phyloP scores from a whole-genome alignment of 129 eudicot species.

The Smallanthus sonchifolius region DNA sequence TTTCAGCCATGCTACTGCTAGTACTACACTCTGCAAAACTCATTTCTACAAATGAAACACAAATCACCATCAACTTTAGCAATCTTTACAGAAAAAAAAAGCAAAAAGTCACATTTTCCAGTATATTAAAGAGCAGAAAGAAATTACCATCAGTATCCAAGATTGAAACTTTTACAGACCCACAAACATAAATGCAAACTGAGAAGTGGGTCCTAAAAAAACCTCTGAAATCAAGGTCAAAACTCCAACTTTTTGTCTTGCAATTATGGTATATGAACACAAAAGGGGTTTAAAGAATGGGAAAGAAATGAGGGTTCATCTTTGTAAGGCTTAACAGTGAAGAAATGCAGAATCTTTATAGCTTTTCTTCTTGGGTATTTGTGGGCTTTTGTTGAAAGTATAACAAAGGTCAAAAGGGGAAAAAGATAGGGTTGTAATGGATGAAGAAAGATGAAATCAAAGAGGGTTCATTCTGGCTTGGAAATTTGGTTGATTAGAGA shows the following conservation, averaged over 20 bases:
- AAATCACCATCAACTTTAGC: constrained; percentile 14
- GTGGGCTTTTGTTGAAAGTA: constrained; percentile 17
- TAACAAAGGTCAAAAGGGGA: constrained; percentile 26
- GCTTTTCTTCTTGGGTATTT: constrained; percentile 22
- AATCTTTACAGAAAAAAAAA: not conserved
- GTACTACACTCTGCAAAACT: constrained; percentile 54
- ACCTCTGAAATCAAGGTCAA: constrained; percentile 24
- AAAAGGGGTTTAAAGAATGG: constrained; percentile 12
- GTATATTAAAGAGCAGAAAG: not conserved
- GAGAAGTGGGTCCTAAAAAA: constrained; percentile 40
- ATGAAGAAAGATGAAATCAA: constrained; percentile 9
- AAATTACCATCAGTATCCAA: constrained; percentile 32
- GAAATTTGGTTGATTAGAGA: constrained; percentile 2
- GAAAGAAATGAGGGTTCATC: constrained; percentile 16
- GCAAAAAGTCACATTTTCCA: not conserved
- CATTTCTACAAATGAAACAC: constrained; percentile 47
- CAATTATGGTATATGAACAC: constrained; percentile 21
- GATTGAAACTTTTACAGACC: constrained; percentile 23
- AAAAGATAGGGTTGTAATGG: not conserved
- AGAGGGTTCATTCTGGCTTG: constrained; percentile 10
- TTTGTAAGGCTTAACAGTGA: constrained; percentile 14
- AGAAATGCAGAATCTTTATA: constrained; percentile 23
- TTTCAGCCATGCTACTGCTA: constrained; percentile 39
- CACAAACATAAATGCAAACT: constrained; percentile 28
- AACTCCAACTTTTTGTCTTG: constrained; percentile 35